phyloP scores from a whole-genome alignment of 2,329 filamentous ascomycete species.

The Canariomyces notabilis region DNA sequence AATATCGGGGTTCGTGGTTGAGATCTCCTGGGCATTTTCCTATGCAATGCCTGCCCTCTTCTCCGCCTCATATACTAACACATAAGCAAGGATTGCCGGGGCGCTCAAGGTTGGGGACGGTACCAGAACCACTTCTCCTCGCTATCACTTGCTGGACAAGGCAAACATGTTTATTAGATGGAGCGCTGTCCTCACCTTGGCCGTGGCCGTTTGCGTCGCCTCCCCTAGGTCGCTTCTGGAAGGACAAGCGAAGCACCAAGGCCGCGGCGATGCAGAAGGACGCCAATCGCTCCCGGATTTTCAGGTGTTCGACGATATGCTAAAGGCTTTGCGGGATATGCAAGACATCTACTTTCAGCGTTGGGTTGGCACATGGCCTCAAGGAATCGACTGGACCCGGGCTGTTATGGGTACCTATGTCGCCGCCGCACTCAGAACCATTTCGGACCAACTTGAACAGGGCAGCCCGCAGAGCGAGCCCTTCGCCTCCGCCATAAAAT shows the following conservation, averaged over 20 bases:
- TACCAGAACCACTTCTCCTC: no score
- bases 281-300: slow-evolving; percentile 8
- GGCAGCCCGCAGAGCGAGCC: slow-evolving; percentile 26
- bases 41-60: background rate
- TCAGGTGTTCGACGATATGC: slow-evolving; percentile 41
- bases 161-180: slow-evolving; percentile 13
- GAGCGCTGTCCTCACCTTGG: slow-evolving; percentile 10
- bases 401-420: slow-evolving; percentile 79
- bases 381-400: slow-evolving; percentile 87
- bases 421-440: slow-evolving; percentile 64
- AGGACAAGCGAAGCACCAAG: background rate
- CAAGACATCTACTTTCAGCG: slow-evolving; percentile 73
- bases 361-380: slow-evolving; percentile 77
- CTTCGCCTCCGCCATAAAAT: slow-evolving; percentile 41
- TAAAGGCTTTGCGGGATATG: slow-evolving; percentile 66
- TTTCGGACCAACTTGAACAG: slow-evolving; percentile 55
- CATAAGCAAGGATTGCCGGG: background rate
- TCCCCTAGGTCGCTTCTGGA: background rate
- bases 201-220: slow-evolving; percentile 9
- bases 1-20: background rate
- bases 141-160: background rate
- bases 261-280: background rate
- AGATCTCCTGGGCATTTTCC: no score
- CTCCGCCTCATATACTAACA: background rate
- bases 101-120: background rate